Percentiles rank a stretch among this genome's conserved stretches.
Conservation (phyloP, 495 filamentous ascomycete genomes). For the Pseudomonodictys pantanalensis region DNA sequence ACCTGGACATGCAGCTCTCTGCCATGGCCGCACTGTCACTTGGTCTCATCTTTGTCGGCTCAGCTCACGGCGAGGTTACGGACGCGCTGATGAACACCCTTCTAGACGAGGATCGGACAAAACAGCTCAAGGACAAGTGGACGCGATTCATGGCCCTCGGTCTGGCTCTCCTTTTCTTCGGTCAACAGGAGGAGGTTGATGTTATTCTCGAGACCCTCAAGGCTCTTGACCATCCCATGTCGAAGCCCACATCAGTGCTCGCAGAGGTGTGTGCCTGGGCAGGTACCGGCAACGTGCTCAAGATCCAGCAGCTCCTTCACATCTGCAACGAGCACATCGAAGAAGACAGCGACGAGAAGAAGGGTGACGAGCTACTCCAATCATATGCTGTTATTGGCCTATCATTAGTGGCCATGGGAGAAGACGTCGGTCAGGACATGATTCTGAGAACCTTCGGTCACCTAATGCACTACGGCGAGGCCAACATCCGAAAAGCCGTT, state of each 20-base stretch:
- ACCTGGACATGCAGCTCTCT: slow-evolving; percentile 86
- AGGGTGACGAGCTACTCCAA: slow-evolving; percentile 89
- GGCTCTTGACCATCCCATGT: slow-evolving; percentile 92
- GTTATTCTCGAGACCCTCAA: slow-evolving; percentile 92
- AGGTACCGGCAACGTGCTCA: slow-evolving; percentile 92
- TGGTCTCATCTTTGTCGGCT: slow-evolving; percentile 89
- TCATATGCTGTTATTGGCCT: slow-evolving; percentile 94
- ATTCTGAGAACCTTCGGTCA: slow-evolving; percentile 95
- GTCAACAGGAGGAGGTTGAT: slow-evolving; percentile 95
- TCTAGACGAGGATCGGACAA: slow-evolving; percentile 82
- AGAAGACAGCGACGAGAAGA: slow-evolving; percentile 82
- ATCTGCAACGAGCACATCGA: slow-evolving; percentile 98
- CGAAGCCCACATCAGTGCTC: slow-evolving; percentile 82
- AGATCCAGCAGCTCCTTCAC: slow-evolving; percentile 92
- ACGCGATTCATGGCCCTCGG: slow-evolving; percentile 93
- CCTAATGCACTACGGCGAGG: slow-evolving; percentile 97
- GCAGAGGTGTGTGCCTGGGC: slow-evolving; percentile 97
- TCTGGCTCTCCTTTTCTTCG: slow-evolving; percentile 90
- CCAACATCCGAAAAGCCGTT: slow-evolving; percentile 94
- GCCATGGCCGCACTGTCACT: slow-evolving; percentile 93
- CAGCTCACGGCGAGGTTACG: slow-evolving; percentile 80
- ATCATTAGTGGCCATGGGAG: slow-evolving; percentile 93
- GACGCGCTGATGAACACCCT: slow-evolving; percentile 86
- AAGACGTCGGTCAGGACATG: slow-evolving; percentile 99
- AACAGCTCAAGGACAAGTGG: slow-evolving; percentile 95